A percentile compares a stretch with the other conserved stretches of the same genome.
Conservation (phyloP, 129 eudicot species). For the Escallonia herrerae region DNA sequence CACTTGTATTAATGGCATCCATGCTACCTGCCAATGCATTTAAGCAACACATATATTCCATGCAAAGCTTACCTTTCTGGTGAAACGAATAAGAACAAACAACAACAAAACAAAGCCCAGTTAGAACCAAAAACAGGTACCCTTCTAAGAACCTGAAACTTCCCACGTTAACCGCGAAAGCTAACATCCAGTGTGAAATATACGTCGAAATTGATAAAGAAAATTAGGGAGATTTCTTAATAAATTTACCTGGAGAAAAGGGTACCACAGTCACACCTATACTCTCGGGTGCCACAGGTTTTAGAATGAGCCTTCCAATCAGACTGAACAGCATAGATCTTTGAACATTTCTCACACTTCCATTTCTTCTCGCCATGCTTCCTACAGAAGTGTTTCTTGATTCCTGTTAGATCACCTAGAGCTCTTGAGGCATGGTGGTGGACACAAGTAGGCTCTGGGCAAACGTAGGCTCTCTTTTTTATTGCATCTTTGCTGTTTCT, state of each 20-base stretch:
- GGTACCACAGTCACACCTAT: constrained; percentile 92
- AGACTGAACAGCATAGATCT: constrained; percentile 91
- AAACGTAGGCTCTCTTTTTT: constrained; percentile 74
- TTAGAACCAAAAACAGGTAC: background rate
- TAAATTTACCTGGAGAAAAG: constrained; percentile 67
- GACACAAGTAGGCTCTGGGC: constrained; percentile 77
- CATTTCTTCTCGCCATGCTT: constrained; percentile 93
- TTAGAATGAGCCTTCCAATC: constrained; percentile 95
- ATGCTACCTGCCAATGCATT: constrained; percentile 29
- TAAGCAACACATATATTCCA: constrained; percentile 26
- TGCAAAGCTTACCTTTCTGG: constrained; percentile 23
- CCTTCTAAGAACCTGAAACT: too few species aligned
- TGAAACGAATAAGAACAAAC: background rate
- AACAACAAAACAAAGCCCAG: background rate
- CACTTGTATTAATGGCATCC: constrained; percentile 16
- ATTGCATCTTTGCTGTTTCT: constrained; percentile 46
- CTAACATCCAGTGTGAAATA: too few species aligned
- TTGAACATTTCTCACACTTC: constrained; percentile 86
- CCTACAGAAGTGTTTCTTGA: constrained; percentile 83
- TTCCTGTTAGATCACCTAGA: constrained; percentile 87
- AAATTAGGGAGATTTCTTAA: background rate
- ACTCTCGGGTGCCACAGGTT: constrained; percentile 91
- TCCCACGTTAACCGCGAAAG: too few species aligned
- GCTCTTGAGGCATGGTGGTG: constrained; percentile 92
- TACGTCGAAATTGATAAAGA: background rate